Conservation (phyloP, 768 basidiomycete species). For the Termitomyces sp. region DNA sequence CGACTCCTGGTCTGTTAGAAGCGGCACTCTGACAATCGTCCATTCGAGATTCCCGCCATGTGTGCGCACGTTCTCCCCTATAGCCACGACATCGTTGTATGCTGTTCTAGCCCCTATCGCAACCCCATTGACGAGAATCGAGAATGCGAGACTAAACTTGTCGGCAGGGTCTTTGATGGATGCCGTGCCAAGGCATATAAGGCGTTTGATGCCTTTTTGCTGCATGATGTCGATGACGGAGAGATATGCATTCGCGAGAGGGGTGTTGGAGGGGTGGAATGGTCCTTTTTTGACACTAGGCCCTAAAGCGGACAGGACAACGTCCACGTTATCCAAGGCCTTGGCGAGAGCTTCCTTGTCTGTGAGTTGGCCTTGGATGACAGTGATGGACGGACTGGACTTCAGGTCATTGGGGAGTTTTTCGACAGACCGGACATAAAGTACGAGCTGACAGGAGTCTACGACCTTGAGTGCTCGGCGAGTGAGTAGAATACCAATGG, state of each 20-base stretch:
- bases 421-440: constrained; percentile 60
- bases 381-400: constrained; percentile 35
- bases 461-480: constrained; percentile 44
- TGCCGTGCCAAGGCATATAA: constrained; percentile 63
- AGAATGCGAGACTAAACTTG: constrained; percentile 43
- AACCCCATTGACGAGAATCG: constrained; percentile 35
- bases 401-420: constrained; percentile 53
- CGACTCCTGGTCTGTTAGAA: constrained; percentile 45
- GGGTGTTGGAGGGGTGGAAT: constrained; percentile 42
- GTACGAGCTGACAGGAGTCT: constrained; percentile 37
- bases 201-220: constrained; percentile 43
- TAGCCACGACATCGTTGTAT: constrained; percentile 65
- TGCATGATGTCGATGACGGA: constrained; percentile 53
- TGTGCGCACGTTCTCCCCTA: constrained; percentile 49
- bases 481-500: constrained; percentile 50
- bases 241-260: constrained; percentile 57
- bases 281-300: constrained; percentile 31
- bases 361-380: constrained; percentile 52
- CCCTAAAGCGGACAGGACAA: constrained; percentile 65
- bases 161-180: constrained; percentile 61
- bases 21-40: constrained; percentile 67
- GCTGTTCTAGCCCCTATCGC: constrained; percentile 43
- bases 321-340: constrained; percentile 53
- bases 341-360: constrained; percentile 42
- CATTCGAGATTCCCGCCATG: constrained; percentile 51